phyloP scores from a whole-genome alignment of 2,329 filamentous ascomycete species.

The Alternaria alternata region DNA sequence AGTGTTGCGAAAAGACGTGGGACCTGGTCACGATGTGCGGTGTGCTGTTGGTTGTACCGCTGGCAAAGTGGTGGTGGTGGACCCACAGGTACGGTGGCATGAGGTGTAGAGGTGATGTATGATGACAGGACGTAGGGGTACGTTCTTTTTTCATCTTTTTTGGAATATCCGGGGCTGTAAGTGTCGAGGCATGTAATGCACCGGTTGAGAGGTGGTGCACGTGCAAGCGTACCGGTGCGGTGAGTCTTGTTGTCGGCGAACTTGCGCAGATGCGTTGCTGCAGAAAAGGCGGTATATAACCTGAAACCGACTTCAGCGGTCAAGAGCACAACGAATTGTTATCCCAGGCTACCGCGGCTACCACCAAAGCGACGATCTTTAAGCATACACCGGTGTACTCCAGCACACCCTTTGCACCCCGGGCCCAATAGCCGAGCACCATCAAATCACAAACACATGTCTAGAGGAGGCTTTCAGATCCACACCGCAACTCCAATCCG shows the following conservation, averaged over 20 bases:
- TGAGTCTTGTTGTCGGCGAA: constrained; percentile 7
- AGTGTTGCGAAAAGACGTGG: background rate
- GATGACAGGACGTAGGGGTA: background rate
- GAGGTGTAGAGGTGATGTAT: constrained; percentile 3
- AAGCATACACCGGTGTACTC: background rate
- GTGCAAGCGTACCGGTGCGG: constrained; percentile 5
- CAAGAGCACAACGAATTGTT: background rate
- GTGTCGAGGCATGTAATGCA: constrained; percentile 6
- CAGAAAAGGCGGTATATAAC: constrained; percentile 11
- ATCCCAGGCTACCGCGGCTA: background rate
- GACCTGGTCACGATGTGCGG: constrained; percentile 5
- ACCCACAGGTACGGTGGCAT: background rate
- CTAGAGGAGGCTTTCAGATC: constrained; percentile 1
- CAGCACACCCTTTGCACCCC: background rate
- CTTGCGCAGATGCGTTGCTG: background rate
- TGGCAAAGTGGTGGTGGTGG: constrained; percentile 1
- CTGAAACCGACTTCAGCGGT: constrained; percentile 1
- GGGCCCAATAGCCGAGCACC: background rate
- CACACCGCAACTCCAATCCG: constrained; percentile 2
- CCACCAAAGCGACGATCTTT: background rate
- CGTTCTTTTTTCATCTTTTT: background rate
- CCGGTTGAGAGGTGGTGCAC: background rate
- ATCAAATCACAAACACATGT: constrained; percentile 5
- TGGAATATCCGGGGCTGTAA: constrained; percentile 2
- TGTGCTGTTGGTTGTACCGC: constrained; percentile 7